Evolutionary conservation across 768 basidiomycete genomes (phyloP).

Genomic region (Boletus huronensis): DNA sequence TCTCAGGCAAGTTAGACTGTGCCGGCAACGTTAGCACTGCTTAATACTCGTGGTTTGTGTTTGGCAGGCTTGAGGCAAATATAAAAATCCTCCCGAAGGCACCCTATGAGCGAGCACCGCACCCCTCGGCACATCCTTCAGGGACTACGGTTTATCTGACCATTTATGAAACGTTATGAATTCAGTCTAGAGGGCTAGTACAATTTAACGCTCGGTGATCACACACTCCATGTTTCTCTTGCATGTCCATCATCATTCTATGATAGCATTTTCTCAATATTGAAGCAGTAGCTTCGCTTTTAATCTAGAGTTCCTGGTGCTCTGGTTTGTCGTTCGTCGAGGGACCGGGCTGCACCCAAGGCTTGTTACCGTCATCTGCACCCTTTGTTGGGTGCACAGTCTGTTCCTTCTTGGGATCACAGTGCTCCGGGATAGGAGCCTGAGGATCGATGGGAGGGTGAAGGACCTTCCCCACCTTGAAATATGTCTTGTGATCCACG

Average conservation of each 20-base stretch:
- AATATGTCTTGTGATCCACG: constrained; percentile 73
- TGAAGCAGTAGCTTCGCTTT: constrained; percentile 8
- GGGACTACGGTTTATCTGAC: constrained; percentile 23
- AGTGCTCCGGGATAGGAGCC: constrained; percentile 71
- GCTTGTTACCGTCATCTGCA: constrained; percentile 29
- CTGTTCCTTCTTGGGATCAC: constrained; percentile 58
- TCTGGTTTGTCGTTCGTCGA: constrained; percentile 8
- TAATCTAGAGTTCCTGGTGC: constrained; percentile 33
- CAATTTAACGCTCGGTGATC: constrained; percentile 4
- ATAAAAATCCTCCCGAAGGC: constrained; percentile 8
- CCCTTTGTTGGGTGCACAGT: constrained; percentile 27
- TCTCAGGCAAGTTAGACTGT: constrained; percentile 33
- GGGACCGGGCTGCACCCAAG: constrained; percentile 19
- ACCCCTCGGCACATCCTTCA: constrained; percentile 7
- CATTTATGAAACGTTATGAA: constrained; percentile 26
- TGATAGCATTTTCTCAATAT: constrained; percentile 11
- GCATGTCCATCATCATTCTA: constrained; percentile 23
- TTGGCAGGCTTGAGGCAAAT: constrained; percentile 28
- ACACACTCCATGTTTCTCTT: constrained; percentile 22
- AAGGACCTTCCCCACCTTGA: constrained; percentile 69
- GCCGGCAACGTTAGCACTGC: constrained; percentile 12
- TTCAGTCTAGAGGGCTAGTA: not conserved
- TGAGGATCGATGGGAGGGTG: constrained; percentile 75
- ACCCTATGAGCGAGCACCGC: not conserved
- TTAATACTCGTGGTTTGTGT: constrained; percentile 20